Percentiles rank a stretch among this genome's conserved stretches.
Conservation (phyloP, 73 alveolate genomes). For the Stentor roeselii region DNA sequence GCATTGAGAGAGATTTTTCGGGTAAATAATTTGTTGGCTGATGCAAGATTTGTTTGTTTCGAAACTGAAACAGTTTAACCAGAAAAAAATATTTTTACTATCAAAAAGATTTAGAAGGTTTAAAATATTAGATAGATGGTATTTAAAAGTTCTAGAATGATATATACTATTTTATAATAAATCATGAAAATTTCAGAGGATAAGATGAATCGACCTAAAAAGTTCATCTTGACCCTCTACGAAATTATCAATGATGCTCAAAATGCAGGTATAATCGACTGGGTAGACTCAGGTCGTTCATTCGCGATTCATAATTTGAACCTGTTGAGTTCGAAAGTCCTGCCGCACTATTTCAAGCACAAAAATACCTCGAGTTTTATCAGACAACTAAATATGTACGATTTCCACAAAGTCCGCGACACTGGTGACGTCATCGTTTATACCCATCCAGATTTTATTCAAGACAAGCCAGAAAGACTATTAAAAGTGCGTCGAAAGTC, state of each 20-base stretch:
- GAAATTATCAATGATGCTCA: conserved; percentile 41
- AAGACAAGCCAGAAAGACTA: background rate
- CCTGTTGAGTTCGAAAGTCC: conserved; percentile 88
- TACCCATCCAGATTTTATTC: background rate
- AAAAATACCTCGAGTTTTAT: conserved; percentile 94
- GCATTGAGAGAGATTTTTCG: too few species aligned
- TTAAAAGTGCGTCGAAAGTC: background rate
- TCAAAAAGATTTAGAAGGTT: too few species aligned
- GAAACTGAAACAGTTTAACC: too few species aligned
- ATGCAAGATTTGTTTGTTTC: too few species aligned
- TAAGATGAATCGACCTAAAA: background rate
- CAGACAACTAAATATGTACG: conserved; percentile 88
- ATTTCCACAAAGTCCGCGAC: conserved; percentile 30
- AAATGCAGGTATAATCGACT: conserved; percentile 65
- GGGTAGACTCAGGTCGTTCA: conserved; percentile 92
- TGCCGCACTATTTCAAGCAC: conserved; percentile 95
- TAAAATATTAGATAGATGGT: too few species aligned
- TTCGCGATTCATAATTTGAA: conserved; percentile 82
- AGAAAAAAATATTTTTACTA: too few species aligned
- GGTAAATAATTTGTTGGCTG: too few species aligned
- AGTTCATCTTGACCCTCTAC: conserved; percentile 40
- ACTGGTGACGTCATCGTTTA: background rate
- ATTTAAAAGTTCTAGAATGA: too few species aligned
- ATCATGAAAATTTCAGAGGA: background rate
- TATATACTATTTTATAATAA: too few species aligned